Percentiles rank a stretch among this genome's conserved stretches.
Evolutionary conservation across 176 grass and related monocot species (phyloP).

Genomic region (Bolboschoenus planiculmis): DNA sequence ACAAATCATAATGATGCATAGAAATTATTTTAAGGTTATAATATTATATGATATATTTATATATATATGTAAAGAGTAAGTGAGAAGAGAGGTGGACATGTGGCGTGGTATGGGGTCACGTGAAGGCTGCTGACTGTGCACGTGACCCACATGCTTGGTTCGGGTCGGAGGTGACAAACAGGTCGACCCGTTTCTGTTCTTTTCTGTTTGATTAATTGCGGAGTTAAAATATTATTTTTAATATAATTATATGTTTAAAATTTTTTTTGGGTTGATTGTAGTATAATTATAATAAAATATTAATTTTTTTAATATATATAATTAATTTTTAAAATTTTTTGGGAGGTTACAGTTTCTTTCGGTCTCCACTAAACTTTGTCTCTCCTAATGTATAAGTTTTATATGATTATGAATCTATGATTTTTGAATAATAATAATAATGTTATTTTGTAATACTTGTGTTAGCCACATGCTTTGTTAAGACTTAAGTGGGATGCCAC

Average conservation of each 20-base stretch:
- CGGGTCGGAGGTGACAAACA: background rate
- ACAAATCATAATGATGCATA: background rate
- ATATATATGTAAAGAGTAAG: background rate
- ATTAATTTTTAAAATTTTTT: too few relatives aligned
- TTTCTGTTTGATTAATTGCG: background rate
- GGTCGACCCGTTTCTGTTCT: background rate
- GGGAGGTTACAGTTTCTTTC: too few relatives aligned
- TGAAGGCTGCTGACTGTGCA: conserved; percentile 41
- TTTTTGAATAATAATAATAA: background rate
- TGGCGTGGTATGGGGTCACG: conserved; percentile 27
- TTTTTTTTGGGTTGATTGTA: too few relatives aligned
- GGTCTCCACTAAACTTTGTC: too few relatives aligned
- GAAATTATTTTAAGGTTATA: conserved; percentile 2
- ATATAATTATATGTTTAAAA: too few relatives aligned
- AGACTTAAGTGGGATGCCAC: background rate
- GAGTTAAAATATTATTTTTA: too few relatives aligned
- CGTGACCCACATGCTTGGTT: conserved; percentile 37
- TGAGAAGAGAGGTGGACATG: background rate
- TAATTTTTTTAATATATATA: too few relatives aligned
- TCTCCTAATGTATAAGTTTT: too few relatives aligned
- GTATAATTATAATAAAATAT: too few relatives aligned
- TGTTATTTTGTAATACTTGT: background rate
- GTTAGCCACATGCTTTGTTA: background rate
- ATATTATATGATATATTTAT: too few relatives aligned
- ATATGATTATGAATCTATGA: background rate